Conservation (phyloP, 2,329 filamentous ascomycete genomes). For the Fusarium nelsonii region DNA sequence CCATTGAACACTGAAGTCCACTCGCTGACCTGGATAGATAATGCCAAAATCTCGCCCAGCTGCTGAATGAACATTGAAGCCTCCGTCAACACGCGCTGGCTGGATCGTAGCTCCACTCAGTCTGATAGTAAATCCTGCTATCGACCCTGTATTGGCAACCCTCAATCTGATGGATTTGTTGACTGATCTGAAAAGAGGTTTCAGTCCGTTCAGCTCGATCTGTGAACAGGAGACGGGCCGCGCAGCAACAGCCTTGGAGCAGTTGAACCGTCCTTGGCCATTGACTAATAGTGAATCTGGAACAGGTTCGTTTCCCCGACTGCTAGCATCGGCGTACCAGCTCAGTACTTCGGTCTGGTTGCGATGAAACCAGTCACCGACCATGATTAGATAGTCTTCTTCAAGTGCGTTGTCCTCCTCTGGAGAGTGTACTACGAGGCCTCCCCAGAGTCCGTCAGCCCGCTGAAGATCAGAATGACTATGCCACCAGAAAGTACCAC, state of each 20-base stretch:
- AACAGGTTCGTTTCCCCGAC: conserved; percentile 17
- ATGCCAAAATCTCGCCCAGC: not conserved
- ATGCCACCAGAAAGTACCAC: conserved; percentile 23
- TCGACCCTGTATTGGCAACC: conserved; percentile 5
- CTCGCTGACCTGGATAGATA: conserved; percentile 5
- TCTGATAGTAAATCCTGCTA: not conserved
- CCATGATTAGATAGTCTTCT: conserved; percentile 1
- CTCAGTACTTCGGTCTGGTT: not conserved
- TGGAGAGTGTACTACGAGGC: not conserved
- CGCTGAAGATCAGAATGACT: conserved; percentile 8
- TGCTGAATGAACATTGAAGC: not conserved
- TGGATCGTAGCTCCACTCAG: not conserved
- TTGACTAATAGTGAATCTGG: conserved; percentile 7
- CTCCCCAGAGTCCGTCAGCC: conserved; percentile 9
- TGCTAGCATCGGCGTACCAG: conserved; percentile 15
- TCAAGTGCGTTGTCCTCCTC: fast-evolving
- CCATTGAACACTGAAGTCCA: not conserved
- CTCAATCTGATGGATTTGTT: not conserved
- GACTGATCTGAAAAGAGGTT: fast-evolving
- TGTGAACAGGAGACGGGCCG: not conserved
- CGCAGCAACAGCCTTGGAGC: conserved; percentile 11
- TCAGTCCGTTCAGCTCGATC: fast-evolving
- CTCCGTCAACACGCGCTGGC: not conserved
- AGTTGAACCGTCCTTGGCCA: not conserved
- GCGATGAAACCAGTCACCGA: conserved; percentile 8